phyloP scores from a whole-genome alignment of 1,139 yeast genomes.

The Candida anutae region DNA sequence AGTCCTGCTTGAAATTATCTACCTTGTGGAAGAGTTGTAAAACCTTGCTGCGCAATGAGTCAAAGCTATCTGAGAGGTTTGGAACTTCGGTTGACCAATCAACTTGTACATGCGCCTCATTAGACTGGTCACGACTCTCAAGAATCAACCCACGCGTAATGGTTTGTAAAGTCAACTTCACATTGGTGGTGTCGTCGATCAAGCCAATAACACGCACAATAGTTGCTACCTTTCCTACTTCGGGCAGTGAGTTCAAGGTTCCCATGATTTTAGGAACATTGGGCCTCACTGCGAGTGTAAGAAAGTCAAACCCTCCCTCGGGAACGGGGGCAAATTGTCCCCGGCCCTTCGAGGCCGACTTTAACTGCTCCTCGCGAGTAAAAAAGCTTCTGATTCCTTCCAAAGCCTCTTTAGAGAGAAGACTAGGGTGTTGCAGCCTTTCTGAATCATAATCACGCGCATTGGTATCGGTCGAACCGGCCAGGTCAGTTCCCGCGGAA shows the following conservation, averaged over 20 bases:
- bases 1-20: conserved; percentile 36
- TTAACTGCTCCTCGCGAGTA: conserved; percentile 10
- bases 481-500: conserved; percentile 8
- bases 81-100: conserved; percentile 14
- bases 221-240: conserved; percentile 27
- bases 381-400: conserved; percentile 21
- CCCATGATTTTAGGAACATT: conserved; percentile 30
- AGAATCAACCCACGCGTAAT: conserved; percentile 34
- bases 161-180: conserved; percentile 48
- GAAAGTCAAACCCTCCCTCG: conserved; percentile 26
- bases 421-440: conserved; percentile 11
- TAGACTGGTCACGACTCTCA: conserved; percentile 10
- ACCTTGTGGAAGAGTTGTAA: conserved; percentile 29
- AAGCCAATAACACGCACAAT: conserved; percentile 44
- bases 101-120: conserved; percentile 19
- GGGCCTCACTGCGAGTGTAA: conserved; percentile 34
- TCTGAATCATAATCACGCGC: conserved; percentile 5
- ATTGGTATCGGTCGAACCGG: conserved; percentile 7
- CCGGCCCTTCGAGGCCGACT: conserved; percentile 12
- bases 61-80: conserved; percentile 15
- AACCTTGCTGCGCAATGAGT: conserved; percentile 17
- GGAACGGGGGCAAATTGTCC: conserved; percentile 5
- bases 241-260: conserved; percentile 11
- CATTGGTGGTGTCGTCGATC: conserved; percentile 35
- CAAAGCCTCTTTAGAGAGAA: conserved; percentile 27